phyloP scores from a whole-genome alignment of 2,329 filamentous ascomycete genomes.

The Helminthosporium solani region DNA sequence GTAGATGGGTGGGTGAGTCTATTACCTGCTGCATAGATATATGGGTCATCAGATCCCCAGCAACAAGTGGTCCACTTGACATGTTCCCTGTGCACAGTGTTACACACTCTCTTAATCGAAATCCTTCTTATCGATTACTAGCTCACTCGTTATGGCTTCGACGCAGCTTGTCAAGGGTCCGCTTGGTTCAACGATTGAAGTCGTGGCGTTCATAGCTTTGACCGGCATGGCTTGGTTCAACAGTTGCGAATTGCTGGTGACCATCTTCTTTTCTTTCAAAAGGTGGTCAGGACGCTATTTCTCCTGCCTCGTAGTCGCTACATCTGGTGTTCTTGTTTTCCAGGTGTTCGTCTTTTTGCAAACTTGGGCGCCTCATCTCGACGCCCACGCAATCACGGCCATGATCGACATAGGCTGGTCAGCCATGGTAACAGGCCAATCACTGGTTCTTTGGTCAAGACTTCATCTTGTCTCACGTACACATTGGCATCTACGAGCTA shows the following conservation, averaged over 20 bases:
- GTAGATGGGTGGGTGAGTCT: too few relatives aligned
- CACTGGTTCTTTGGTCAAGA: conserved; percentile 59
- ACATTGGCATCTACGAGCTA: conserved; percentile 45
- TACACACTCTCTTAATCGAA: neutral
- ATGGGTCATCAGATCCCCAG: neutral
- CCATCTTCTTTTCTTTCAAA: conserved; percentile 6
- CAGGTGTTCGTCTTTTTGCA: conserved; percentile 6
- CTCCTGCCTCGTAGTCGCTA: conserved; percentile 6
- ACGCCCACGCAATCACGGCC: conserved; percentile 23
- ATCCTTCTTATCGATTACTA: neutral
- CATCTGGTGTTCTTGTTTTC: conserved; percentile 5
- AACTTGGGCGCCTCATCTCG: neutral
- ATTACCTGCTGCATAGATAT: neutral
- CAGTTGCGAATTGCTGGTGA: conserved; percentile 1
- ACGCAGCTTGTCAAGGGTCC: neutral
- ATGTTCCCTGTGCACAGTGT: too few relatives aligned
- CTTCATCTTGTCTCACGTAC: conserved; percentile 57
- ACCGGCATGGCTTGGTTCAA: conserved; percentile 5
- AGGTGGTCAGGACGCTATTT: conserved; percentile 9
- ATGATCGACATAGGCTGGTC: conserved; percentile 54
- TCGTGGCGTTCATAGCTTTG: conserved; percentile 1
- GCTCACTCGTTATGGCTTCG: neutral
- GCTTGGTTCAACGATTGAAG: conserved; percentile 3
- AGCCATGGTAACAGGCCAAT: conserved; percentile 59
- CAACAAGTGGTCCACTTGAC: neutral